Conservation (phyloP, 345 rosid genomes). For the Eucalyptus guilfoylei region DNA sequence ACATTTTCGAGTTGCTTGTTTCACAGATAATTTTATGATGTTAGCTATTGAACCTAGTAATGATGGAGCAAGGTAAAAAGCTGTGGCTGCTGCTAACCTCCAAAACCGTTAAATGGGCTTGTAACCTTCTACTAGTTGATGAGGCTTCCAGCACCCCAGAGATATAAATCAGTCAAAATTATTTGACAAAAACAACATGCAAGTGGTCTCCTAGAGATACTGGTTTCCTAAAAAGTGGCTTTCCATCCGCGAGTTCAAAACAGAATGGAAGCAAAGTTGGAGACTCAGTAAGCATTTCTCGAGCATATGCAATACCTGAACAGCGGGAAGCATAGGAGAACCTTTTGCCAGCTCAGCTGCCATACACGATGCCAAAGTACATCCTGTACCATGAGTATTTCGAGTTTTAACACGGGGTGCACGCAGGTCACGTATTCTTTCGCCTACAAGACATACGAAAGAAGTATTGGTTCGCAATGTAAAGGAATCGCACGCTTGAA, state of each 20-base stretch:
- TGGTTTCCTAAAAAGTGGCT: background rate
- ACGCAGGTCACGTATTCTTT: slow-evolving; percentile 44
- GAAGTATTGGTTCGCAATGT: too few species aligned
- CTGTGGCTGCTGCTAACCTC: background rate
- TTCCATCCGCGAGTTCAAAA: background rate
- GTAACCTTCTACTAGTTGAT: background rate
- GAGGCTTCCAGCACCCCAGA: background rate
- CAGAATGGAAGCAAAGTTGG: background rate
- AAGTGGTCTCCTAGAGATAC: background rate
- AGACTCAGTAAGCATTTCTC: background rate
- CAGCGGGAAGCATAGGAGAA: slow-evolving; percentile 63
- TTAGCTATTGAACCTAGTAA: background rate
- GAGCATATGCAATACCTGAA: slow-evolving; percentile 28
- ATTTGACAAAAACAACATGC: background rate
- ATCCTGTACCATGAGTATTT: slow-evolving; percentile 92
- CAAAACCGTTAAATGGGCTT: background rate
- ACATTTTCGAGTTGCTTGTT: background rate
- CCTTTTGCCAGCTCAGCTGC: slow-evolving; percentile 98
- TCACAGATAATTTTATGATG: background rate
- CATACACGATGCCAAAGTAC: slow-evolving; percentile 88
- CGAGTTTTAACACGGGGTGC: slow-evolving; percentile 55
- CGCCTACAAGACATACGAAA: slow-evolving; percentile 35
- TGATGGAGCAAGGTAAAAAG: background rate
- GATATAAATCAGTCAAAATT: background rate
- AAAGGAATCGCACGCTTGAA: too few species aligned